Conservation (phyloP, 495 filamentous ascomycete species). For the Xylaria castorea region DNA sequence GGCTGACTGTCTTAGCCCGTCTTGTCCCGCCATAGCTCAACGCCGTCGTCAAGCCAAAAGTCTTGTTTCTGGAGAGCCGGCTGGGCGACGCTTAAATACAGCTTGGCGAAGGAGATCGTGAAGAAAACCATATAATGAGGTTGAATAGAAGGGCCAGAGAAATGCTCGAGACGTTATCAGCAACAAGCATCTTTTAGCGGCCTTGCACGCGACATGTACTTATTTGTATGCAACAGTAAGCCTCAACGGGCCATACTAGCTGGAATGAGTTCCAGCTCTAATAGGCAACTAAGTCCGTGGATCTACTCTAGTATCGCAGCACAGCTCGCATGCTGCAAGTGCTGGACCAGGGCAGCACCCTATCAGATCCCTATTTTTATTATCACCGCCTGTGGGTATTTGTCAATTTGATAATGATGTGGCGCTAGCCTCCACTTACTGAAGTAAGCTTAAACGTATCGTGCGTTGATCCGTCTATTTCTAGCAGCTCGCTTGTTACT, state of each 20-base stretch:
- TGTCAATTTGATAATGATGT: conserved; percentile 14
- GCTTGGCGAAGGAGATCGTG: conserved; percentile 1
- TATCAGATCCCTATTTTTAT: conserved; percentile 20
- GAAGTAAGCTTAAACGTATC: conserved; percentile 28
- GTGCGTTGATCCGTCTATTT: conserved; percentile 23
- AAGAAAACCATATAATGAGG: background rate
- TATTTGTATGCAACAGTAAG: conserved; percentile 21
- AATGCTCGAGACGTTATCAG: background rate
- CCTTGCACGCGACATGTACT: background rate
- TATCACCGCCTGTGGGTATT: conserved; percentile 13
- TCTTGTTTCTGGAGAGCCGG: conserved; percentile 20
- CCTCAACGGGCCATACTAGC: background rate
- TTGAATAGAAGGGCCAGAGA: background rate
- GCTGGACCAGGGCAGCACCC: conserved; percentile 9
- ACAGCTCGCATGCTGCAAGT: conserved; percentile 7
- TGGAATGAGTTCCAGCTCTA: conserved; percentile 1
- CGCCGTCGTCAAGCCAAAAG: conserved; percentile 25
- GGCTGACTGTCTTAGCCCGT: conserved; percentile 14
- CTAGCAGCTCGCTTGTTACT: conserved; percentile 8
- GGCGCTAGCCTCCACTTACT: conserved; percentile 15
- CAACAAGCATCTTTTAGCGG: background rate
- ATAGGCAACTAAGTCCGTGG: conserved; percentile 12
- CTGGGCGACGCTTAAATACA: conserved; percentile 17
- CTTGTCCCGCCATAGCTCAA: conserved; percentile 20
- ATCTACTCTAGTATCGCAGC: conserved; percentile 4